phyloP scores from a whole-genome alignment of 2,329 filamentous ascomycete genomes.

The Aureobasidium mangrovei region DNA sequence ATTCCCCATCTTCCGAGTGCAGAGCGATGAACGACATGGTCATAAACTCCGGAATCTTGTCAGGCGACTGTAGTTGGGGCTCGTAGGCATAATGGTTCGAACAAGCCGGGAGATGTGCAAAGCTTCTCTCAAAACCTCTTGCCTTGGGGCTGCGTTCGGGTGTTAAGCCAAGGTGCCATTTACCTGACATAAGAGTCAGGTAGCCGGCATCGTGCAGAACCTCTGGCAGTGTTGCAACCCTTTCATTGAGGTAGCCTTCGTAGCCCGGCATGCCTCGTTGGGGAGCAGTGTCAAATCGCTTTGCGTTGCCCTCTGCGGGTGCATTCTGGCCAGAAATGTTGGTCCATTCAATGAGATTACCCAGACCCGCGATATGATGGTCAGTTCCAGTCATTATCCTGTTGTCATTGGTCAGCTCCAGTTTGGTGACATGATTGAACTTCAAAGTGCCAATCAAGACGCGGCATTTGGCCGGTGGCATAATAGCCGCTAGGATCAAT shows the following conservation, averaged over 20 bases:
- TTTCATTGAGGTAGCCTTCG: conserved; percentile 55
- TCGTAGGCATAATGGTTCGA: conserved; percentile 50
- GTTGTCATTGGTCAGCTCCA: neutral
- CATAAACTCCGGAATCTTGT: conserved; percentile 33
- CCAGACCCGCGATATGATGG: conserved; percentile 51
- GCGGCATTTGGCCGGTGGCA: neutral
- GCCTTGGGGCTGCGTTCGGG: conserved; percentile 48
- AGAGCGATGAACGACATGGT: conserved; percentile 34
- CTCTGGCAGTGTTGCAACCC: conserved; percentile 51
- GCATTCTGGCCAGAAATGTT: conserved; percentile 47
- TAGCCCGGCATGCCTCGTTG: conserved; percentile 53
- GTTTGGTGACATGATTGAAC: neutral
- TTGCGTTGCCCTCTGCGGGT: conserved; percentile 38
- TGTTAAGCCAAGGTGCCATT: conserved; percentile 55
- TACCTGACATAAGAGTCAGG: conserved; percentile 52
- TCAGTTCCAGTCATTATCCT: conserved; percentile 55
- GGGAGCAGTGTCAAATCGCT: conserved; percentile 41
- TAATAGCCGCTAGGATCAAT: neutral
- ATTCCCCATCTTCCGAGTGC: conserved; percentile 32
- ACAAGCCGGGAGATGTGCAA: conserved; percentile 53
- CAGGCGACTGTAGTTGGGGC: conserved; percentile 33
- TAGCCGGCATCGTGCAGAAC: conserved; percentile 51
- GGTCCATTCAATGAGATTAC: conserved; percentile 51
- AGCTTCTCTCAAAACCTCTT: conserved; percentile 51
- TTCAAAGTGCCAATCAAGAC: neutral